Evolutionary conservation across 2,329 filamentous ascomycete genomes (phyloP), one percentile per base, ranked within the genome.

Genomic region (Fusarium pininemorale): DNA sequence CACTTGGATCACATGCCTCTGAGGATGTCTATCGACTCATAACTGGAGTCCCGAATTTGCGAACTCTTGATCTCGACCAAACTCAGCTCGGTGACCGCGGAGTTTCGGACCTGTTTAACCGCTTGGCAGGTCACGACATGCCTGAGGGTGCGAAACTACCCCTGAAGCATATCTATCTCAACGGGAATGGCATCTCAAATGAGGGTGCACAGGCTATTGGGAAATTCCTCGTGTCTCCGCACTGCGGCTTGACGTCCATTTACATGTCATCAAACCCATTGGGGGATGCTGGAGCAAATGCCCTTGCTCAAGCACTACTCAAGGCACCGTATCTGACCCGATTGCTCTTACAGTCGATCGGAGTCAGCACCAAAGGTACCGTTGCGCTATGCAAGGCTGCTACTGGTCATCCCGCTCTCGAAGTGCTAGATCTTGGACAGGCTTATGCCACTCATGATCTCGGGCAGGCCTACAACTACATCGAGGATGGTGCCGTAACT

Each of bases 1-100:
- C 87, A 5, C 82, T 89, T 32, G 82, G 82, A 1, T 68, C 83
- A 6, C 75, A 75, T 10, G 80, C 83, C 24, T 83, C 83, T 8
- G 72, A 78, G 50, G 80, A 86, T 55, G 63, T 88, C 20, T 85
- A 82, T 68, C 81, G 82, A 9, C 81, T 89, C 41, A 83, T 88
- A 66, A 85, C 84, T 1, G 66, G 82, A 38, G 81, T 82, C 6
- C 78, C 79, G 35, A 83, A 83, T 39, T 79, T 89, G 42, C 82
- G 85, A 30, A 88, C 87, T 38, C 78, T 89, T 38, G 86, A 88
- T 75, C 80, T 89, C n/a, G 87, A 89, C 70, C 86, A 88, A 75
- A 88, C 86, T 6, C 83, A 87, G 75, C 80, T 89, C 7, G 84
- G 86, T 7, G 84, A 88, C 64, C 81, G 74, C 13, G 87, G 87